phyloP scores from a whole-genome alignment of 169 alveolate genomes.

The Eimeria brunetti region DNA sequence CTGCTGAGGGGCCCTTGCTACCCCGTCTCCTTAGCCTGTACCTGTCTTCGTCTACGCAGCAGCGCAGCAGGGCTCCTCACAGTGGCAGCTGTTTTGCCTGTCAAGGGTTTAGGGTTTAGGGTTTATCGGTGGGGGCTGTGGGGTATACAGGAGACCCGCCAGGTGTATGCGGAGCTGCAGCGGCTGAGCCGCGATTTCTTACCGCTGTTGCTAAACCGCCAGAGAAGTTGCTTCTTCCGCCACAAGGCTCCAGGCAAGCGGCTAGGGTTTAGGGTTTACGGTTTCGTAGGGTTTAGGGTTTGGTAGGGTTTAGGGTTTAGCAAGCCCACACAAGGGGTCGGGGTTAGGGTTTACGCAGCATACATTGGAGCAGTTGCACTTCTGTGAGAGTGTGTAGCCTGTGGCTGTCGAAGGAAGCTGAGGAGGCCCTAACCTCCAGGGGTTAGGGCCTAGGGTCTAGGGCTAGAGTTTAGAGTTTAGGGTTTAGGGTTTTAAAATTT shows the following conservation, averaged over 20 bases:
- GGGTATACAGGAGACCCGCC: constrained; percentile 44
- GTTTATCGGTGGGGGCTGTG: neutral
- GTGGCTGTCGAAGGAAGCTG: neutral
- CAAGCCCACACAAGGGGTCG: too few relatives aligned
- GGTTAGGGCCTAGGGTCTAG: neutral
- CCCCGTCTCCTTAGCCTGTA: neutral
- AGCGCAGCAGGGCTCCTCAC: neutral
- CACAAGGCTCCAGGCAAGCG: constrained; percentile 13
- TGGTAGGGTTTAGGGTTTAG: neutral
- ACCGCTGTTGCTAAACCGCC: constrained; percentile 44
- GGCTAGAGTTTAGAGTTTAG: too few relatives aligned
- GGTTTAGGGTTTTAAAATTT: constrained; percentile 7
- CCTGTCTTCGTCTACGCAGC: neutral
- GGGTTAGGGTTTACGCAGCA: neutral
- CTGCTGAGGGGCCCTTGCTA: neutral
- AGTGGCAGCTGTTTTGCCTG: neutral
- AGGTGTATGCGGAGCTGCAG: constrained; percentile 54
- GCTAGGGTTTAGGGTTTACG: neutral
- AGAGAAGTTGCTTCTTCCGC: constrained; percentile 28
- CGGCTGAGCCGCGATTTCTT: constrained; percentile 40
- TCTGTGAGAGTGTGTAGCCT: neutral
- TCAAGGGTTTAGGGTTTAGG: neutral
- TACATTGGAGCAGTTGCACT: neutral
- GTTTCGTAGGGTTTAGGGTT: neutral
- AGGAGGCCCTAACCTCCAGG: neutral